Percentiles rank a stretch among this genome's conserved stretches.
These are phyloP conservation scores for Daldinia childiae DNA, from an alignment of 495 filamentous ascomycete genomes.

Conservation along the genomic window DNA sequence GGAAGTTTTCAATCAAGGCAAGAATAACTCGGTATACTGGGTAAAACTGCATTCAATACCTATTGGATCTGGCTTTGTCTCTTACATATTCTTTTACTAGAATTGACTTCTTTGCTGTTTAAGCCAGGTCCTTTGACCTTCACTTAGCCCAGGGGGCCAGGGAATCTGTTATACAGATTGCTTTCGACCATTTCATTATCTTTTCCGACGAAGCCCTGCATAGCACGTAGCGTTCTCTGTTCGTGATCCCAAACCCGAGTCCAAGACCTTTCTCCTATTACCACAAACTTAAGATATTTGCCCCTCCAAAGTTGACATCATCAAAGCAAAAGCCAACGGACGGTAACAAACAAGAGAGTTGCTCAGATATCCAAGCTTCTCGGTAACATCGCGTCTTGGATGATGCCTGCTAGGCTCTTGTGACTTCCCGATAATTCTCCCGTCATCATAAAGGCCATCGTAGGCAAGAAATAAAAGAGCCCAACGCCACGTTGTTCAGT, in stretches of 20 bases:
- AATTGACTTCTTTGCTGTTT: conserved; percentile 1
- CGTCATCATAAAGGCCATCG: no score
- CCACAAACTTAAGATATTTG: no score
- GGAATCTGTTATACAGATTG: no score
- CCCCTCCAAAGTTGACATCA: no score
- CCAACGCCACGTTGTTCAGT: no score
- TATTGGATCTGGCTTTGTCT: conserved; percentile 15
- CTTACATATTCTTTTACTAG: conserved; percentile 20
- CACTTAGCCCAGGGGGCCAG: neutral
- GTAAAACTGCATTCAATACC: neutral
- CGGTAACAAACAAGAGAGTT: neutral
- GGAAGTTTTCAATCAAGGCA: neutral
- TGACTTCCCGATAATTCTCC: neutral
- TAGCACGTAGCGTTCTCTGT: no score
- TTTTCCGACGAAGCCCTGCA: no score
- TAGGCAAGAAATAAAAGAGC: no score
- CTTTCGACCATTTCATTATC: no score
- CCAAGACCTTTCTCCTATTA: no score
- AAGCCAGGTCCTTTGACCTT: conserved; percentile 12
- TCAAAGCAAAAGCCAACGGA: no score
- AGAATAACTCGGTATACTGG: neutral
- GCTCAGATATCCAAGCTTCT: neutral
- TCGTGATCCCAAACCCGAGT: no score
- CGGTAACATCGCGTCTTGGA: neutral
- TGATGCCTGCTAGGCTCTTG: neutral